Evolutionary conservation across 352 stramenopile genomes (phyloP).

Genomic region (Phytophthora hybrid): DNA sequence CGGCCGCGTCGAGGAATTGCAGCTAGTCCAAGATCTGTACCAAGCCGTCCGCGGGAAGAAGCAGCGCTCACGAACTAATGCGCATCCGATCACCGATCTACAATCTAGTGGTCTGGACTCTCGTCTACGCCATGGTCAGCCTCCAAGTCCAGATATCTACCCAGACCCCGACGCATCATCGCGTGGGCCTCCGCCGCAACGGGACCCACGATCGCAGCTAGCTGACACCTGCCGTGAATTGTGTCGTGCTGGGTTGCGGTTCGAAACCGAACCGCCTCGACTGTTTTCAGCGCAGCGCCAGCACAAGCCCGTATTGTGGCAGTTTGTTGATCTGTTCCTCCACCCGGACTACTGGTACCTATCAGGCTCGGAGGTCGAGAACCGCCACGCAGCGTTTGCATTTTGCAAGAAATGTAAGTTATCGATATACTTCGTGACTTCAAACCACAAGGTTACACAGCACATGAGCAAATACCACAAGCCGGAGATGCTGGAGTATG

Average conservation of each 20-base stretch:
- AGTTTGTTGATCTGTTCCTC: background rate
- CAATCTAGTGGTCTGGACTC: background rate
- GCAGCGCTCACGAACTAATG: background rate
- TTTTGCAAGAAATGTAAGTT: background rate
- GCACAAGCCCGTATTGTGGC: background rate
- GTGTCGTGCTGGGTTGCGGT: background rate
- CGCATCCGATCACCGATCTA: background rate
- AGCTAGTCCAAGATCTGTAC: background rate
- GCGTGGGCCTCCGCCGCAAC: slow-evolving; percentile 26
- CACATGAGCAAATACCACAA: background rate
- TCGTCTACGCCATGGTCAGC: background rate
- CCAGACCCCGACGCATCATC: background rate
- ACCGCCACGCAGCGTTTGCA: background rate
- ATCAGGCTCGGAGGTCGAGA: background rate
- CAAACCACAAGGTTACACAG: background rate
- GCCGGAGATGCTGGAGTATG: background rate
- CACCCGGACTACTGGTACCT: background rate
- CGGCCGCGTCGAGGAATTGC: background rate
- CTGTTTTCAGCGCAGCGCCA: background rate
- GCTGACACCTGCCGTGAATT: background rate
- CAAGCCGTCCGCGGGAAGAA: background rate
- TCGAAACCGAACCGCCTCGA: background rate
- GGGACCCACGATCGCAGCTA: background rate
- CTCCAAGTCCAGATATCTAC: background rate
- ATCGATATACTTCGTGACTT: background rate